A percentile compares a stretch with the other conserved stretches of the same genome.
Conservation (phyloP, 2,329 filamentous ascomycete species). For the Monilinia vaccinii-corymbosi region DNA sequence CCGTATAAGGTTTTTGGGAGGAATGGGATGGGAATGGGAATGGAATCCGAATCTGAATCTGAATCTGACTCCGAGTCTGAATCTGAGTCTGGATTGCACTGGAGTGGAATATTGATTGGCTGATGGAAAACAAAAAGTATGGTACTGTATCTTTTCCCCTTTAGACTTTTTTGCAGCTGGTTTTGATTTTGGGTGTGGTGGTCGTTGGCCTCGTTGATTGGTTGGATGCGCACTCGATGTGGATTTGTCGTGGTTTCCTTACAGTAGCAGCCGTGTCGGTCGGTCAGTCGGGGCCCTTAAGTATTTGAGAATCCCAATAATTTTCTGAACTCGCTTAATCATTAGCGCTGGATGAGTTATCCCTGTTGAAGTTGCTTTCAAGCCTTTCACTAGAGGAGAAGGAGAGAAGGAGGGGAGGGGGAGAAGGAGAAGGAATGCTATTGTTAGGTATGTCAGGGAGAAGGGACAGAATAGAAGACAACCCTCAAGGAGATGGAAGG, state of each 20-base stretch:
- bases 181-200: neutral
- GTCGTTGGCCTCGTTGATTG: slow-evolving; percentile 1
- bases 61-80: no score
- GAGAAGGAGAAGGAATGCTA: no score
- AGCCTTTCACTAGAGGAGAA: neutral
- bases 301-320: slow-evolving; percentile 7
- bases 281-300: slow-evolving; percentile 7
- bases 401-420: neutral
- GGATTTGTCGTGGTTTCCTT: slow-evolving; percentile 3
- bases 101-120: no score
- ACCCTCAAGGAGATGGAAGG: no score
- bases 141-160: no score
- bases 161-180: no score
- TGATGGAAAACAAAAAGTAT: no score
- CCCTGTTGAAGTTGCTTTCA: slow-evolving; percentile 8
- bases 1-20: neutral
- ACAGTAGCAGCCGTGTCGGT: neutral
- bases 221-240: neutral
- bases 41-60: neutral
- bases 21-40: no score
- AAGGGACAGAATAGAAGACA: no score
- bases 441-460: no score
- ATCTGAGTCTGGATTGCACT: no score
- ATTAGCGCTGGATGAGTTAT: neutral
- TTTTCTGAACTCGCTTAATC: slow-evolving; percentile 3